phyloP scores from a whole-genome alignment of 805 yeast genomes.

The Candida orba region DNA sequence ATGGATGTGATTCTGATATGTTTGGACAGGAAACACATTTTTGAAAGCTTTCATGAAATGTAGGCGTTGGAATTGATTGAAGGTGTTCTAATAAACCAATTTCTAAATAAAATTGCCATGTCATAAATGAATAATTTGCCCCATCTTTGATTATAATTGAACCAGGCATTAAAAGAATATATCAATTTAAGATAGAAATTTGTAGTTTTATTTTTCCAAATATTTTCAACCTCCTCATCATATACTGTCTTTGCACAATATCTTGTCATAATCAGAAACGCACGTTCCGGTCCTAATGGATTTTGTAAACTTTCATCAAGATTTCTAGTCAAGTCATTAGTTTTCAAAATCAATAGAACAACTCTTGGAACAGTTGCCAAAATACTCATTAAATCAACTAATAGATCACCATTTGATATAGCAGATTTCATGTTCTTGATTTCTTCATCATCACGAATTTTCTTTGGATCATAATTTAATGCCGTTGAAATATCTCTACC shows the following conservation, averaged over 20 bases:
- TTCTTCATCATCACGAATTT: constrained; percentile 54
- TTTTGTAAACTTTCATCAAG: constrained; percentile 77
- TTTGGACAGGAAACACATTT: too few species aligned
- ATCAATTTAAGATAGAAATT: neutral
- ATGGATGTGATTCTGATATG: too few species aligned
- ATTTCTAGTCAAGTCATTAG: constrained; percentile 87
- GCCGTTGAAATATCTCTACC: constrained; percentile 86
- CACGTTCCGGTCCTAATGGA: constrained; percentile 82
- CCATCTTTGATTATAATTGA: constrained; percentile 10
- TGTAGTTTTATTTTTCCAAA: neutral
- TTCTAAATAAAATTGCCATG: constrained; percentile 10
- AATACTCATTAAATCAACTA: constrained; percentile 72
- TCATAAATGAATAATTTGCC: constrained; percentile 15
- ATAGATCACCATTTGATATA: constrained; percentile 52
- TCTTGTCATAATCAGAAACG: constrained; percentile 81
- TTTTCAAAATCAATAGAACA: constrained; percentile 79
- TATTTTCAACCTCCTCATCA: constrained; percentile 48
- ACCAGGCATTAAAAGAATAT: constrained; percentile 25
- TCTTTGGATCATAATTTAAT: constrained; percentile 51
- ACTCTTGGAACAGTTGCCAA: constrained; percentile 77
- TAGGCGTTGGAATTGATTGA: too few species aligned
- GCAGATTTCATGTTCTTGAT: constrained; percentile 58
- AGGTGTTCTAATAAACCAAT: neutral
- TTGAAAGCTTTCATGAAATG: too few species aligned
- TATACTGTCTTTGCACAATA: constrained; percentile 82